Base-by-base conservation (phyloP, 2,329 filamentous ascomycete genomes). In the Trichophyton schoenleinii region DNA sequence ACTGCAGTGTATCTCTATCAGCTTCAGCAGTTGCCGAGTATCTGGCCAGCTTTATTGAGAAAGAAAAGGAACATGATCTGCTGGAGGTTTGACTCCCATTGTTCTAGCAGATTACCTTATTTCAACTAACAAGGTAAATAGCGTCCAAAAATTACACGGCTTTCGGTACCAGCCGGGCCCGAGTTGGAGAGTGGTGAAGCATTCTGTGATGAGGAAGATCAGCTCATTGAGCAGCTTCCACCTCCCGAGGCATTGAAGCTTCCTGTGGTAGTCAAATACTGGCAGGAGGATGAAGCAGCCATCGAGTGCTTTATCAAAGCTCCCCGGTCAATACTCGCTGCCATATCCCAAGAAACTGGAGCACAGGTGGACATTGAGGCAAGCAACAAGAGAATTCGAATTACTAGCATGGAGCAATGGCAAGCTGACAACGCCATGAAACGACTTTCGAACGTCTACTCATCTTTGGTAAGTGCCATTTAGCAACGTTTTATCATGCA, bases 351-450 rank as follows among this genome's bases (percentile, higher is more conserved):
- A 2, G n/a, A 65, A 31, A 72, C 71, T 0, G 70, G 68, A 3
- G 70, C 71, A 1, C 55, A 69, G 3, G 65, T 73, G 18, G 57
- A 62, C 6, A 13, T 70, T 3, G 53, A 68, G 6, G 61, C 67
- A 18, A 62, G 67, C 4, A 61, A 60, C 7, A 66, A 67, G 31
- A 65, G 67, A 8, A 65, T 73, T 13, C 64, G 66, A 20, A 66
- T 73, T 15, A 66, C 66, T 9, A 70, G 69, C 7, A 64, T 61
- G 3, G 60, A 61, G 31, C 53, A 48, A 8, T 62, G 34, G 6
- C 67, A 70, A 60, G 68, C 72, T 2, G 64, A 72, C 11, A 66
- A 70, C 58, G 70, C 70, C 42, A 53, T 73, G 34, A 62, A 62
- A 8, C 68, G 66, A 28, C 64, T 74, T 9, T 62, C 63, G n/a